Base-by-base conservation (phyloP, 78 protist species). In the Dictyostelium discoideum region DNA sequence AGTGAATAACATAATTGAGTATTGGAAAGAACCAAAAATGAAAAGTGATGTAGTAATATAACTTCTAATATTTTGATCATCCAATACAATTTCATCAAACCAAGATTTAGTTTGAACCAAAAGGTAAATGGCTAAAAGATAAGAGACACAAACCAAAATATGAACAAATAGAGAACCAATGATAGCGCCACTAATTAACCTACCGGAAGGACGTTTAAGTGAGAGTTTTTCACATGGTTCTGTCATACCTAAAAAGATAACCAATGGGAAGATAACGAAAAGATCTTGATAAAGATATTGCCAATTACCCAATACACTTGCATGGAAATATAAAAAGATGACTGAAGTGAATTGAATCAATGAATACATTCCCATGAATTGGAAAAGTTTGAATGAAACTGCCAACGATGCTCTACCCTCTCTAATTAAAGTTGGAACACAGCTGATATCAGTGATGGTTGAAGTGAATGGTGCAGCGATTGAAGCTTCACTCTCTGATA, bases 381-480 rank as follows among this genome's bases (percentile, higher is more conserved):
- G 96, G 97, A 94, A 99, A 96, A 99, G 97, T 85, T 98, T 99
- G n/a, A 97, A 20, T 3, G 99, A 98, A 26, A 99, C 98, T 24
- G 97, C 99, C 26, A 99, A 96, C 18, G 99, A 96, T 48, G 99
- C 97, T 32, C 99, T 92, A 14, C 99, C 99, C 84, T 98, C 98
- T 97, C 73, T 87, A 11, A 95, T 63, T 4, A 95, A 16, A 0
- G n/a, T 46, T 86, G 92, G 85, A 18, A 48, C 86, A 86, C 90
- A 77, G 40, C 84, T 9, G n/a, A 98, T 50, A 44, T 82, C 46
- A 50, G 98, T 82, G 37, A 42, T 24, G 44, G 95, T 97, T 20
- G 99, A 92, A 8, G 99, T 99, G 93, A 99, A 99, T 5, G 99
- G 99, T 5, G 99, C 92, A 24, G 99, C 99, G 11, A 99, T 96